Percentiles rank a stretch among this genome's conserved stretches.
These are phyloP conservation scores for Entelexis sorbosivorans DNA, from an alignment of 1,139 yeast genomes.

Conservation along the genomic window DNA sequence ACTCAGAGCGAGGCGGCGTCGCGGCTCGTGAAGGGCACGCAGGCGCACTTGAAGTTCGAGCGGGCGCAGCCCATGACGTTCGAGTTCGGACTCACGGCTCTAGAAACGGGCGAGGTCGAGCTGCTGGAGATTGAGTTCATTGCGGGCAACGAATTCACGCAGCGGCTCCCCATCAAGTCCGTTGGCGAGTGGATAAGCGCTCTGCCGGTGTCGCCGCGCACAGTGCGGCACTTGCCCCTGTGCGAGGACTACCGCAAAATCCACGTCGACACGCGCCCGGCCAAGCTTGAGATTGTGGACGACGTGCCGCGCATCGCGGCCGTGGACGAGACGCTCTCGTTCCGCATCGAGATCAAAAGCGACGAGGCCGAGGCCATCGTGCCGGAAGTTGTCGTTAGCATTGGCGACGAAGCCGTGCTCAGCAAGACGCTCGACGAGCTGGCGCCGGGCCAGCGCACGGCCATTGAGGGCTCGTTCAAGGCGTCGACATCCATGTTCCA, in stretches of 20 bases:
- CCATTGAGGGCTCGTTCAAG: slow-evolving; percentile 5
- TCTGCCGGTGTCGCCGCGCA: background rate
- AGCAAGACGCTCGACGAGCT: background rate
- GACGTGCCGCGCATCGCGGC: slow-evolving; percentile 21
- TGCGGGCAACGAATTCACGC: slow-evolving; percentile 14
- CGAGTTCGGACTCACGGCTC: slow-evolving; percentile 16
- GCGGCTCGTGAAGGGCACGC: background rate
- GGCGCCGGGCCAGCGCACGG: background rate
- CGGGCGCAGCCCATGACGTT: slow-evolving; percentile 11
- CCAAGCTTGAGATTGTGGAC: slow-evolving; percentile 17
- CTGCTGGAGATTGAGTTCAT: slow-evolving; percentile 14
- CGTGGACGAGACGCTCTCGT: slow-evolving; percentile 27
- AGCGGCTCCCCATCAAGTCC: slow-evolving; percentile 10
- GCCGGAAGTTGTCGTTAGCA: slow-evolving; percentile 23
- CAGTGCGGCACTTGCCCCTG: slow-evolving; percentile 12
- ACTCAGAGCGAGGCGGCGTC: background rate
- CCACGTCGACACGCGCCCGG: slow-evolving; percentile 19
- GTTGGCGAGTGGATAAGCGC: slow-evolving; percentile 11
- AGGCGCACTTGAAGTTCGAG: slow-evolving; percentile 10
- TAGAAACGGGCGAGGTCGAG: slow-evolving; percentile 19
- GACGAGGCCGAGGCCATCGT: slow-evolving; percentile 26
- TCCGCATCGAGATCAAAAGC: slow-evolving; percentile 24
- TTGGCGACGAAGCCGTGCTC: background rate
- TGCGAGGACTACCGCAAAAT: slow-evolving; percentile 2
- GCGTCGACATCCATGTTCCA: slow-evolving; percentile 21